Evolutionary conservation across 2,329 filamentous ascomycete species (phyloP).

Genomic region (Botrytis deweyae): DNA sequence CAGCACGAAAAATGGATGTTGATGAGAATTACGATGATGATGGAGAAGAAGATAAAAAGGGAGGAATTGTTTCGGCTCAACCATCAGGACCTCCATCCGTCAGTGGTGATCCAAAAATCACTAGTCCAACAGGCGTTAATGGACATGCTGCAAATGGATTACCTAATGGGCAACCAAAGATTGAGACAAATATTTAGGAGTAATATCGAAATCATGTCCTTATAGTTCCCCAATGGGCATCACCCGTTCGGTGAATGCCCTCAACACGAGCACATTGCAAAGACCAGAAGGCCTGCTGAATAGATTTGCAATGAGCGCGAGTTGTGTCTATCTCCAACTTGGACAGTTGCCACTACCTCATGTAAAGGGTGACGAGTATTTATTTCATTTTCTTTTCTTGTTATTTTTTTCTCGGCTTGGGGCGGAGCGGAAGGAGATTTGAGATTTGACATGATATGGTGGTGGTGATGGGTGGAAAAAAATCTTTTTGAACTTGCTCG

Average conservation of each 20-base stretch:
- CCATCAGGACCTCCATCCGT: constrained; percentile 46
- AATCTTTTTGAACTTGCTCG: not conserved
- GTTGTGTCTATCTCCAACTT: not conserved
- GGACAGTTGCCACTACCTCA: not conserved
- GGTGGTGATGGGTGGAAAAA: not conserved
- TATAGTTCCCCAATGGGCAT: not conserved
- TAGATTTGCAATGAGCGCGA: not conserved
- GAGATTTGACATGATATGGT: constrained; percentile 1
- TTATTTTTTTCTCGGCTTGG: not conserved
- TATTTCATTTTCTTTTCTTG: not conserved
- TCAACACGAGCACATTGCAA: not conserved
- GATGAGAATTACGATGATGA: constrained; percentile 98
- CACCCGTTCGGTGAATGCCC: not conserved
- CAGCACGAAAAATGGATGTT: constrained; percentile 92
- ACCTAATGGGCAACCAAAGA: constrained; percentile 37
- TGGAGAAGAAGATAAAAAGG: constrained; percentile 78
- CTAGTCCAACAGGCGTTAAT: constrained; percentile 46
- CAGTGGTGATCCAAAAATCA: constrained; percentile 51
- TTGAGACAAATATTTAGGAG: constrained; percentile 29
- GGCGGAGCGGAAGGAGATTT: not conserved
- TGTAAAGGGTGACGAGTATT: not conserved
- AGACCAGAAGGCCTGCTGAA: not conserved
- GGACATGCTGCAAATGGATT: constrained; percentile 38
- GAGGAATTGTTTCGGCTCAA: constrained; percentile 47
- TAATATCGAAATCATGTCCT: not conserved